Percentiles rank a stretch among this genome's conserved stretches.
Conservation (phyloP, 2,329 filamentous ascomycete genomes). For the Conoideocrella luteorostrata region DNA sequence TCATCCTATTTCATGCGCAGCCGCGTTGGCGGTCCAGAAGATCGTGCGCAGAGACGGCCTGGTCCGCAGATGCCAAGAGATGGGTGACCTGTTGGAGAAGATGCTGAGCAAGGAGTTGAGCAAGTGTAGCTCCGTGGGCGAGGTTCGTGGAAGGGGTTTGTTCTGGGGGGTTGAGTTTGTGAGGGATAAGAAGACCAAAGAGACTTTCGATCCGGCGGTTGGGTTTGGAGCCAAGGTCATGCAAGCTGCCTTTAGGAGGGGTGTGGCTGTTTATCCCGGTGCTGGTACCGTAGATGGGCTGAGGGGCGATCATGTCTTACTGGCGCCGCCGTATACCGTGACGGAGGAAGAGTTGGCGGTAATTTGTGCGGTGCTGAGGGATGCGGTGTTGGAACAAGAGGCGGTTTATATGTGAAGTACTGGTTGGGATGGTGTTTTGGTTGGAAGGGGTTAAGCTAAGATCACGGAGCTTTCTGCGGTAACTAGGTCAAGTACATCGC, state of each 20-base stretch:
- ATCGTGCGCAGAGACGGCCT: slow-evolving; percentile 52
- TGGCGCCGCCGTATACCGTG: slow-evolving; percentile 64
- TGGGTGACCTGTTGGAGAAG: slow-evolving; percentile 43
- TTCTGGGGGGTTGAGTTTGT: slow-evolving; percentile 45
- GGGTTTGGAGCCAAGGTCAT: slow-evolving; percentile 21
- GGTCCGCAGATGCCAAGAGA: slow-evolving; percentile 48
- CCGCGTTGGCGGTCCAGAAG: slow-evolving; percentile 21
- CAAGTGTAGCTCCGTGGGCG: slow-evolving; percentile 44
- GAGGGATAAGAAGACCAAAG: slow-evolving; percentile 26
- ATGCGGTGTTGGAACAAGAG: too few relatives aligned
- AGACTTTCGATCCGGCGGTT: slow-evolving; percentile 25
- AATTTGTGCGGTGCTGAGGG: too few relatives aligned
- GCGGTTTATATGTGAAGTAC: too few relatives aligned
- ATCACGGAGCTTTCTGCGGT: too few relatives aligned
- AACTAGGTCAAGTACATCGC: too few relatives aligned
- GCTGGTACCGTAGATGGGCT: slow-evolving; percentile 54
- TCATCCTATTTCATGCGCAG: slow-evolving; percentile 18
- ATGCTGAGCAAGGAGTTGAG: slow-evolving; percentile 37
- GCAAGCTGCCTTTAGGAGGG: slow-evolving; percentile 21
- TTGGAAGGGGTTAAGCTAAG: too few relatives aligned
- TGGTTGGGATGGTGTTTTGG: too few relatives aligned
- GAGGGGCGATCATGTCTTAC: slow-evolving; percentile 25
- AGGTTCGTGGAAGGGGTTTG: slow-evolving; percentile 53
- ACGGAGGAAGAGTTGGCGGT: too few relatives aligned
- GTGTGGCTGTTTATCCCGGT: slow-evolving; percentile 54